phyloP scores from a whole-genome alignment of 495 filamentous ascomycete species.

The Glarea lozoyensis region DNA sequence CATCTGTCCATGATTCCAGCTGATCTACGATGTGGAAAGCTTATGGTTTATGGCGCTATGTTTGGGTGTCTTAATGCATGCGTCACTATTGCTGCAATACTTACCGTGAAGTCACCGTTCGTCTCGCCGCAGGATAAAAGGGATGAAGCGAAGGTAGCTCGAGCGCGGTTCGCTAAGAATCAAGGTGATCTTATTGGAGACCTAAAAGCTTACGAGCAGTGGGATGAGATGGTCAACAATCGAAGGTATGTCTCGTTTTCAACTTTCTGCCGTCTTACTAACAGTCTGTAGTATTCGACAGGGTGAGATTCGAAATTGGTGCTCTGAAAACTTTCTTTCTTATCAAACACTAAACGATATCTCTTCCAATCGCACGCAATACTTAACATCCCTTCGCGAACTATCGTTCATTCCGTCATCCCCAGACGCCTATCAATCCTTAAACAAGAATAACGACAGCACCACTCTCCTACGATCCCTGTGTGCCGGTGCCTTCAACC shows the following conservation, averaged over 20 bases:
- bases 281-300: constrained; percentile 35
- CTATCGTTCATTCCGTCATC: constrained; percentile 61
- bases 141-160: constrained; percentile 71
- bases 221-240: constrained; percentile 52
- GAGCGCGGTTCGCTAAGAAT: constrained; percentile 59
- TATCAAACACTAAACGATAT: constrained; percentile 80
- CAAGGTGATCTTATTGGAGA: constrained; percentile 88
- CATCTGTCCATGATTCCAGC: constrained; percentile 93
- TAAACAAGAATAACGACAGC: constrained; percentile 39
- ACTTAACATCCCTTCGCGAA: constrained; percentile 76
- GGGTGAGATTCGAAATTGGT: constrained; percentile 65
- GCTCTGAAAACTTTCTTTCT: constrained; percentile 81
- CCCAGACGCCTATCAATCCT: constrained; percentile 11
- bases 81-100: constrained; percentile 81
- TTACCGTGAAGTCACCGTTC: constrained; percentile 80
- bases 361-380: constrained; percentile 74
- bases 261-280: constrained; percentile 2
- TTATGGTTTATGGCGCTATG: constrained; percentile 91
- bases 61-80: constrained; percentile 86
- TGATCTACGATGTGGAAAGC: constrained; percentile 84
- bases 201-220: constrained; percentile 72
- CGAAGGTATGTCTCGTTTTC: constrained; percentile 12
- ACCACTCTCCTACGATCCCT: constrained; percentile 68
- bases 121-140: constrained; percentile 71
- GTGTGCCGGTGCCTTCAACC: constrained; percentile 84